Evolutionary conservation across 164 flowering plant genomes (phyloP).

Genomic region (Stephania japonica): DNA sequence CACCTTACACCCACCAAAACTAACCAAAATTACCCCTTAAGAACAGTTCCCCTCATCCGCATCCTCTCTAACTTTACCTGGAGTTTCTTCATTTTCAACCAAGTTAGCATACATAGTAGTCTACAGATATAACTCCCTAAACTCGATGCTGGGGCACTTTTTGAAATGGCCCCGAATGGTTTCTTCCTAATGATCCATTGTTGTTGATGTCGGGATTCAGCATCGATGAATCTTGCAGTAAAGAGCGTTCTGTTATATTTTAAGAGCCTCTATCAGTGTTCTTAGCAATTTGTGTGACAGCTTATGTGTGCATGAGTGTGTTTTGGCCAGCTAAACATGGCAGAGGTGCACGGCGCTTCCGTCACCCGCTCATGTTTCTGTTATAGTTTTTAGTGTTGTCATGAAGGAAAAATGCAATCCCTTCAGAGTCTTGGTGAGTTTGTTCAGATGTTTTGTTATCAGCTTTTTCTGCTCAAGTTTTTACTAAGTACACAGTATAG

Average conservation of each 20-base stretch:
- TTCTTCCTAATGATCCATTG: background rate
- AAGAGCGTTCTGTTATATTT: background rate
- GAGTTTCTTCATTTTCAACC: background rate
- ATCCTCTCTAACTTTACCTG: slow-evolving; percentile 2
- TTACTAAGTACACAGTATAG: background rate
- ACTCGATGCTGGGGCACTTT: background rate
- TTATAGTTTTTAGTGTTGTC: background rate
- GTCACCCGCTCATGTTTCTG: background rate
- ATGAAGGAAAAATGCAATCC: background rate
- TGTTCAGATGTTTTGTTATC: background rate
- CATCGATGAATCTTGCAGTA: background rate
- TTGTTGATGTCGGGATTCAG: background rate
- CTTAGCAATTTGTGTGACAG: background rate
- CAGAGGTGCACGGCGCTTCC: background rate
- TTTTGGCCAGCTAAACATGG: background rate
- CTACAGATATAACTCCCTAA: background rate
- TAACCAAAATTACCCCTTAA: slow-evolving; percentile 6
- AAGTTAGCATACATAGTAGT: background rate
- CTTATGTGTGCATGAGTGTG: too few species aligned
- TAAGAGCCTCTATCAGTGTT: background rate
- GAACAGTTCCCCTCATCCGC: background rate
- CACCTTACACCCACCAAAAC: slow-evolving; percentile 4
- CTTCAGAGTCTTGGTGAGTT: background rate
- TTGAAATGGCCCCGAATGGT: slow-evolving; percentile 1
- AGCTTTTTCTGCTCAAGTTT: background rate